Percentiles rank a stretch among this genome's conserved stretches.
Evolutionary conservation across 2,329 filamentous ascomycete species (phyloP).

Genomic region (Colletotrichum lindemuthianum): DNA sequence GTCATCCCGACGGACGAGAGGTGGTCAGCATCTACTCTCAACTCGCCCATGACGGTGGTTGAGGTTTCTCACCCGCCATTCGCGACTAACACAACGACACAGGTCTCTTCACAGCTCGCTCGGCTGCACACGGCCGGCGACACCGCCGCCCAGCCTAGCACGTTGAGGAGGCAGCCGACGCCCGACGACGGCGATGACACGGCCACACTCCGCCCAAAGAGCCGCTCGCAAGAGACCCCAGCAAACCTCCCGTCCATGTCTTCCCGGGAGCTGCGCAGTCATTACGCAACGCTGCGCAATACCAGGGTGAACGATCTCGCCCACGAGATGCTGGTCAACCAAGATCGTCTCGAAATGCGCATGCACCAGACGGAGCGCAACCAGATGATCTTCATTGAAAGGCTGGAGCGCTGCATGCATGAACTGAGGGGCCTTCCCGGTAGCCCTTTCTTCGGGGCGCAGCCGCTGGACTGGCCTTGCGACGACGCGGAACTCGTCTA

Average conservation of each 20-base stretch:
- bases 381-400: slow-evolving; percentile 32
- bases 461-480: slow-evolving; percentile 20
- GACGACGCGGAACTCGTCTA: slow-evolving; percentile 18
- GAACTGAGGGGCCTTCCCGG: slow-evolving; percentile 23
- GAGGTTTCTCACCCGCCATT: slow-evolving; percentile 17
- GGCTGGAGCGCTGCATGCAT: slow-evolving; percentile 32
- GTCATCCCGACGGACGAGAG: slow-evolving; percentile 42
- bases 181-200: slow-evolving; percentile 11
- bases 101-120: slow-evolving; percentile 5
- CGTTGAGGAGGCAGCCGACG: background rate
- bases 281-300: slow-evolving; percentile 32
- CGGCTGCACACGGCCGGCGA: slow-evolving; percentile 15
- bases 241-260: slow-evolving; percentile 20
- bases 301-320: slow-evolving; percentile 29
- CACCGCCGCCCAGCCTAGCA: background rate
- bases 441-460: background rate
- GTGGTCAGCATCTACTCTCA: slow-evolving; percentile 34
- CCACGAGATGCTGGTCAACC: slow-evolving; percentile 36
- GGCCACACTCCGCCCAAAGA: slow-evolving; percentile 14
- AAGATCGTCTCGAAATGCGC: slow-evolving; percentile 35
- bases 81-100: background rate
- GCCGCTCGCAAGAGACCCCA: slow-evolving; percentile 2
- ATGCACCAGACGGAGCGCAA: slow-evolving; percentile 34
- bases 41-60: slow-evolving; percentile 22
- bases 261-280: slow-evolving; percentile 26